Evolutionary conservation across 140 eudicot genomes (phyloP).

Genomic region (Oenanthe javanica): DNA sequence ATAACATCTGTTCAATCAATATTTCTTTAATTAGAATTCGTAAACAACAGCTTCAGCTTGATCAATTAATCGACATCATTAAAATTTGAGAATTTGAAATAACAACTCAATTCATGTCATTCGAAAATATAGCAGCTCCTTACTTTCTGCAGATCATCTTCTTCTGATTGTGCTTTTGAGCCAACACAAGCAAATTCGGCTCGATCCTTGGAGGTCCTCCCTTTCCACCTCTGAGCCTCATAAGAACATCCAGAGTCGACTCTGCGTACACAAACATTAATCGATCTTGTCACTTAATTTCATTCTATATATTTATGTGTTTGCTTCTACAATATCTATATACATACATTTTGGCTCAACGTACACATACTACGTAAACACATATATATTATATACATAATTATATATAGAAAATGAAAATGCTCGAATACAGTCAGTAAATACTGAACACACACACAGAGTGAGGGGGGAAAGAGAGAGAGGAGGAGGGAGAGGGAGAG

Average conservation of each 20-base stretch:
- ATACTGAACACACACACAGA: no score
- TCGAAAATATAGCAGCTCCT: slow-evolving; percentile 5
- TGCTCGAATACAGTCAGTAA: no score
- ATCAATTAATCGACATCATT: no score
- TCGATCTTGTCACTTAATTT: no score
- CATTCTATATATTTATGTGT: not conserved
- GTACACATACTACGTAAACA: no score
- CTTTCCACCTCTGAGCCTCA: slow-evolving; percentile 52
- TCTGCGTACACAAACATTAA: slow-evolving; percentile 5
- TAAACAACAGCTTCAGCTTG: not conserved
- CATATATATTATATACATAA: not conserved
- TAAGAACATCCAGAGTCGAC: slow-evolving; percentile 41
- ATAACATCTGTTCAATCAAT: slow-evolving; percentile 25
- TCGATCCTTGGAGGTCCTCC: slow-evolving; percentile 20
- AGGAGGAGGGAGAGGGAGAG: no score
- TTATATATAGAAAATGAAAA: no score
- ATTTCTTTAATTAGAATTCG: not conserved
- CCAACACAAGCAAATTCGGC: slow-evolving; percentile 43
- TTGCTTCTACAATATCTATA: not conserved
- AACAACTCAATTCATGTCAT: no score
- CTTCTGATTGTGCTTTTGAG: slow-evolving; percentile 46
- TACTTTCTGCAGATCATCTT: slow-evolving; percentile 54
- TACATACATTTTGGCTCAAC: no score
- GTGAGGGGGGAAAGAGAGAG: no score
- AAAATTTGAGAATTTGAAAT: no score